Conservation (phyloP, 73 alveolate genomes). For the Durusdinium trenchii region DNA sequence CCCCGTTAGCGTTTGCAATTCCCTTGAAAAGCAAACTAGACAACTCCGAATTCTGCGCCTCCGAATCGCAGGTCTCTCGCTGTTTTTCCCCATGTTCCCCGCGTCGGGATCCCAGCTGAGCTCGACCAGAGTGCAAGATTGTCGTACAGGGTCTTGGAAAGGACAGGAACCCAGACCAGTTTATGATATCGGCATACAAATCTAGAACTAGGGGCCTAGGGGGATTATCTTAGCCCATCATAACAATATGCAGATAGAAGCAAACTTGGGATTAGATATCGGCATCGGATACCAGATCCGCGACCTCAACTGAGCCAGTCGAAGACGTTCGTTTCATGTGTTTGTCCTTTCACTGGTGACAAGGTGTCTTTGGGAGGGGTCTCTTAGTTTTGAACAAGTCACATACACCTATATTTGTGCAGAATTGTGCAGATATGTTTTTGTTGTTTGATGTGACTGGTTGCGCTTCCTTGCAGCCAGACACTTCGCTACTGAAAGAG, state of each 20-base stretch:
- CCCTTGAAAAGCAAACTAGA: background rate
- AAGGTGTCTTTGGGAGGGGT: no score
- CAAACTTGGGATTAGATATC: background rate
- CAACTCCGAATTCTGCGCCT: background rate
- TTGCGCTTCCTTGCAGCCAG: no score
- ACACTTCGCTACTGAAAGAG: no score
- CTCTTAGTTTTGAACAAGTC: no score
- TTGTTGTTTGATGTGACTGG: no score
- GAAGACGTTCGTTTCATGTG: no score
- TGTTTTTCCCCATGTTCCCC: constrained; percentile 96
- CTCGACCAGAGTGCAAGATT: background rate
- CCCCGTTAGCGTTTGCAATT: background rate
- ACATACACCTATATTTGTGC: no score
- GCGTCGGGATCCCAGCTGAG: constrained; percentile 14
- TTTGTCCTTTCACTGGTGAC: no score
- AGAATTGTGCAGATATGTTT: no score
- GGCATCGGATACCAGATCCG: no score
- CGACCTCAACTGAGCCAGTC: no score
- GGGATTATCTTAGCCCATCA: background rate
- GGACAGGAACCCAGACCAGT: background rate
- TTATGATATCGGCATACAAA: no score
- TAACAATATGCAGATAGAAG: background rate
- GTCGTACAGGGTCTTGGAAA: background rate
- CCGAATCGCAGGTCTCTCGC: constrained; percentile 43
- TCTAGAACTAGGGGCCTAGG: background rate